Conservation (phyloP, 768 basidiomycete species). For the Infundibulicybe gibba region DNA sequence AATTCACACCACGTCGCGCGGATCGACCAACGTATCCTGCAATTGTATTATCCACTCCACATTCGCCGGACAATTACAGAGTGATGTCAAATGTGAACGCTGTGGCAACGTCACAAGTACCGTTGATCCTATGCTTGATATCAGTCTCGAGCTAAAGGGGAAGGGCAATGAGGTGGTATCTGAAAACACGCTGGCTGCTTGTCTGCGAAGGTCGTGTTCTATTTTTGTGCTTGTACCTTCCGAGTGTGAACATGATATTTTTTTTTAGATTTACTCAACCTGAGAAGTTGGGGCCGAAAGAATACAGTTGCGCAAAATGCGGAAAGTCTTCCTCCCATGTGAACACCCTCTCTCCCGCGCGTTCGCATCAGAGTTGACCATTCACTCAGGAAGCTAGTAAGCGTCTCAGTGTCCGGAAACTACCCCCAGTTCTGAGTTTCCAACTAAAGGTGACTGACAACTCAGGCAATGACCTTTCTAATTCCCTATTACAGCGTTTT, state of each 20-base stretch:
- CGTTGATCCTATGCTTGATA: constrained; percentile 85
- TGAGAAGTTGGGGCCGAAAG: constrained; percentile 79
- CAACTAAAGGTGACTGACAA: constrained; percentile 77
- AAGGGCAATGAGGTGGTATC: constrained; percentile 39
- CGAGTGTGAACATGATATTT: constrained; percentile 1
- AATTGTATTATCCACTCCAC: constrained; percentile 91
- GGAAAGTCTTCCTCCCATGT: constrained; percentile 59
- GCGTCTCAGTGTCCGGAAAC: constrained; percentile 75
- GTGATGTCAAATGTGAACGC: constrained; percentile 84
- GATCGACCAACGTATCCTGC: constrained; percentile 74
- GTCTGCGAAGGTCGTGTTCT: constrained; percentile 60
- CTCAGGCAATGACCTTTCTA: neutral
- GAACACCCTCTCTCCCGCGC: constrained; percentile 2
- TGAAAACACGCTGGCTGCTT: constrained; percentile 69
- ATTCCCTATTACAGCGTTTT: constrained; percentile 61
- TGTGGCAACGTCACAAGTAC: constrained; percentile 79
- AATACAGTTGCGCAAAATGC: constrained; percentile 84
- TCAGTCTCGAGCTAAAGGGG: constrained; percentile 78
- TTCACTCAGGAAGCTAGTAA: constrained; percentile 69
- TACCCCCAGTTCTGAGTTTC: constrained; percentile 89
- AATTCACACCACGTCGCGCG: constrained; percentile 75
- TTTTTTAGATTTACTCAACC: constrained; percentile 71
- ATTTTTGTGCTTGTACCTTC: constrained; percentile 5
- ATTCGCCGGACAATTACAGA: constrained; percentile 83
- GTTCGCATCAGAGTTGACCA: constrained; percentile 2